Percentiles rank a stretch among this genome's conserved stretches.
phyloP scores from a whole-genome alignment of 169 alveolate species.

The Eimeria acervulina region DNA sequence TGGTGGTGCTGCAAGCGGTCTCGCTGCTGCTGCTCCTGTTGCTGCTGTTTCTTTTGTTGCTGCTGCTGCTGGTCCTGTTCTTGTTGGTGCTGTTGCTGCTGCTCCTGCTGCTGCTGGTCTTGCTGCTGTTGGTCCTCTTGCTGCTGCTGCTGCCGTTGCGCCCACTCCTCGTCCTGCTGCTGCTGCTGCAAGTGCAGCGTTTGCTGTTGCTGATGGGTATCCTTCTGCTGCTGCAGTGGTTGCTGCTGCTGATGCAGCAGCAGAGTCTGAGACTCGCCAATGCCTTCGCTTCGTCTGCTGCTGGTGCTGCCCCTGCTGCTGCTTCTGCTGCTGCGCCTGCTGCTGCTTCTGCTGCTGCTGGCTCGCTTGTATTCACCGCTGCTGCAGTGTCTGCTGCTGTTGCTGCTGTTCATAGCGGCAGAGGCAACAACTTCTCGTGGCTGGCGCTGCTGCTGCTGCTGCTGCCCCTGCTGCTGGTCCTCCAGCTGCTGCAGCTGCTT shows the following conservation, averaged over 20 bases:
- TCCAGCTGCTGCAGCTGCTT: no score
- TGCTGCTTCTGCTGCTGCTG: background rate
- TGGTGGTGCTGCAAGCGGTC: no score
- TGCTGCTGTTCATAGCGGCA: background rate
- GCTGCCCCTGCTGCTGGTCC: no score
- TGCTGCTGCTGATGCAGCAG: constrained; percentile 13
- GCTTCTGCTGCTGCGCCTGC: no score
- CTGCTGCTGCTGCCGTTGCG: constrained; percentile 8
- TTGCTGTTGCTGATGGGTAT: background rate
- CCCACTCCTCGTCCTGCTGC: no score
- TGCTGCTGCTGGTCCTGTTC: no score
- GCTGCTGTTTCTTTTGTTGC: background rate
- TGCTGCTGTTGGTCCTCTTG: background rate
- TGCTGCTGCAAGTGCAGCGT: background rate
- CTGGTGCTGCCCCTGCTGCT: background rate
- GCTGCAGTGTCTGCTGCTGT: background rate
- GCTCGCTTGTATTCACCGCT: background rate
- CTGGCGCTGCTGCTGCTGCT: no score
- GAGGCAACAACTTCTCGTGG: background rate
- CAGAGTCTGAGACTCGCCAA: background rate
- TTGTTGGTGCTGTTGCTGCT: no score
- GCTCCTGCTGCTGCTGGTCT: no score
- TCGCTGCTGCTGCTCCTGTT: background rate
- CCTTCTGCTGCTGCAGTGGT: background rate
- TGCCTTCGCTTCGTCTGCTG: background rate